Evolutionary conservation across 2,329 filamentous ascomycete species (phyloP), one percentile per base, ranked within the genome.

Genomic region (Aspergillus versicolor): DNA sequence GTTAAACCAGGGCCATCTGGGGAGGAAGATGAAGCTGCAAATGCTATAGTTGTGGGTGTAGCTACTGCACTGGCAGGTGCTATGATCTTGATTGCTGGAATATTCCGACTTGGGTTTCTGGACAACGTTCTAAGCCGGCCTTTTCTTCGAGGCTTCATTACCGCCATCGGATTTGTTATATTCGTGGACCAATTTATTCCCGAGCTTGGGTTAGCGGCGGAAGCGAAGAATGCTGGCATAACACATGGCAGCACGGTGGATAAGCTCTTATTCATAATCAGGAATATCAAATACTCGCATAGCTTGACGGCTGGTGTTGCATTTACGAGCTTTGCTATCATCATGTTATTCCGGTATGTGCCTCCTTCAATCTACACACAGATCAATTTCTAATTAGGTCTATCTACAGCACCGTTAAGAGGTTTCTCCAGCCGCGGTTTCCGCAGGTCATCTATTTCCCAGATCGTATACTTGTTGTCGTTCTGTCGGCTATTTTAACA

Each of bases 161-260:
- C 91, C 56, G 94, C 94, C 50, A 95, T 99, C 70, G 94, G 94
- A 48, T 90, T 97, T 55, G 92, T 97, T 63, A 97, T 99, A 70
- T 86, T 95, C 40, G 91, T 97, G 37, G 94, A 97, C 72, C 94
- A 99, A 75, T 79, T 96, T 44, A 90, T 97, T 52, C 92, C 93
- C 0, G 92, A 97, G 73, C 82, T 96, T 66, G 94, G 94, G 0
- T 81, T 99, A 21, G 82, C 81, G 38, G 77, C 81, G 1, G 75
- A 86, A 17, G 90, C 92, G 0, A 85, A 84, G 52, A 76, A 88
- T 15, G 70, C 73, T 2, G 78, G 79, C 2, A 82, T 92, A 2
- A 84, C 84, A 43, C 93, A 97, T 69, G 91, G 90, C 15, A 97
- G 90, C 72, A 92, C 88, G 51, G 81, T 94, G 47, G 88, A 93